Conservation (phyloP, 176 grass and related monocot species). For the Oryza glaberrima region DNA sequence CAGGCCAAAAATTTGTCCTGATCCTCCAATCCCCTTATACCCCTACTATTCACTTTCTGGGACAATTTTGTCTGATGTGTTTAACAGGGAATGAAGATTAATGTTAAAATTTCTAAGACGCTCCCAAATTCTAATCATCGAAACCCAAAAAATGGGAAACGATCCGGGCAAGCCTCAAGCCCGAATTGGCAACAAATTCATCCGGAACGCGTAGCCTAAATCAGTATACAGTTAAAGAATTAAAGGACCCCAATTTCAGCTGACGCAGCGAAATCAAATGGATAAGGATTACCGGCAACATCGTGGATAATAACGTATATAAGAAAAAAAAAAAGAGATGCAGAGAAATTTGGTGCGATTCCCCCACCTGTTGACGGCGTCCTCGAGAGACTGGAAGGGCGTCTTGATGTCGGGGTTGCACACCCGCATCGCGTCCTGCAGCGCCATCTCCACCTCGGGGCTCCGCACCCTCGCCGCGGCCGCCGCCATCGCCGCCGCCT, state of each 20-base stretch:
- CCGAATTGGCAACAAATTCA: neutral
- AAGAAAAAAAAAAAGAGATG: neutral
- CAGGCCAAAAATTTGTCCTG: neutral
- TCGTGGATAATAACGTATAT: neutral
- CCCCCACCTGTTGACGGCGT: slow-evolving; percentile 82
- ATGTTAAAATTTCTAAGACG: neutral
- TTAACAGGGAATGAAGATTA: neutral
- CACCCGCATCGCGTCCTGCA: slow-evolving; percentile 88
- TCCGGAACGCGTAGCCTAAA: neutral
- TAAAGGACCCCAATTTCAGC: neutral
- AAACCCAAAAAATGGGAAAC: neutral
- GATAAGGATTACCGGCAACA: neutral
- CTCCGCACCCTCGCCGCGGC: slow-evolving; percentile 49
- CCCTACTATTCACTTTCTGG: neutral
- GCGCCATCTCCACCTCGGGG: slow-evolving; percentile 93
- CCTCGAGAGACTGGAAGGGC: slow-evolving; percentile 86
- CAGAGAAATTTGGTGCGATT: slow-evolving; percentile 1
- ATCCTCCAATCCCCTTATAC: neutral
- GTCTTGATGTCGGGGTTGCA: slow-evolving; percentile 90
- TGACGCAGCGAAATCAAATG: neutral
- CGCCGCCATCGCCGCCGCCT: slow-evolving; percentile 24
- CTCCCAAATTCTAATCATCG: neutral
- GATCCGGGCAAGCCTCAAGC: neutral
- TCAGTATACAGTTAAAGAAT: neutral
- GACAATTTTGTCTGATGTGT: neutral